These are phyloP conservation scores for Colletotrichum paranaense DNA, from an alignment of 2,329 filamentous ascomycete genomes.

Conservation along the genomic window DNA sequence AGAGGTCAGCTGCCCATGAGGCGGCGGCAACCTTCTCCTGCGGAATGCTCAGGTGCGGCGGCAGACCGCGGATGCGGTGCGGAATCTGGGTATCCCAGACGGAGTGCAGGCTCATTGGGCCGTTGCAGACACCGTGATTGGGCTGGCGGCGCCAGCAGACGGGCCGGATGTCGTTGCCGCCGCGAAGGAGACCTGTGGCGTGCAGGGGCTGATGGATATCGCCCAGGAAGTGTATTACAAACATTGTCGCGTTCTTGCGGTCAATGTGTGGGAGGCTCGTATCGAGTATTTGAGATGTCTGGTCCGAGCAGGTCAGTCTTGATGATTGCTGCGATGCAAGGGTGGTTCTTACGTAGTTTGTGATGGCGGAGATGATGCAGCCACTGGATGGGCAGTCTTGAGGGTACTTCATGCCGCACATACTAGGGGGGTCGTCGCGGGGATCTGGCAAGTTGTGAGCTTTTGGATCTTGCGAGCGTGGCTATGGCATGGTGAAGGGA, in stretches of 20 bases:
- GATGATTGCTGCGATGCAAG: not conserved
- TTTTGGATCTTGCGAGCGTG: not conserved
- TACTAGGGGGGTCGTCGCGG: constrained; percentile 30
- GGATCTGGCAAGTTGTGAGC: constrained; percentile 18
- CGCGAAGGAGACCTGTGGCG: constrained; percentile 34
- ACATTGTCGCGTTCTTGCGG: constrained; percentile 37
- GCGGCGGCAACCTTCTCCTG: constrained; percentile 30
- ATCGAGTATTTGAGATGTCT: constrained; percentile 34
- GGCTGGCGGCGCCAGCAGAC: constrained; percentile 34
- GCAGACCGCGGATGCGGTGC: constrained; percentile 31
- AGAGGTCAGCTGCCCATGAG: constrained; percentile 26
- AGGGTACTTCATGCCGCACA: constrained; percentile 35
- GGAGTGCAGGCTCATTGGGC: constrained; percentile 33
- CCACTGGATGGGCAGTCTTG: constrained; percentile 35
- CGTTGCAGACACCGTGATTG: constrained; percentile 22
- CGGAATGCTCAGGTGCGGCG: constrained; percentile 20
- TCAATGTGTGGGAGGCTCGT: constrained; percentile 42
- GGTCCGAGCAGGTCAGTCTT: not conserved
- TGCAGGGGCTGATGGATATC: constrained; percentile 37
- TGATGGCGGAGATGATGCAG: constrained; percentile 35
- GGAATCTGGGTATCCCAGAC: constrained; percentile 36
- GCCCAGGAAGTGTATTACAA: constrained; percentile 37
- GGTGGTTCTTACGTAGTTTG: constrained; percentile 24
- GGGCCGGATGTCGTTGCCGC: constrained; percentile 36
- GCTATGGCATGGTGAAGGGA: not conserved